Evolutionary conservation across 2,329 filamentous ascomycete species (phyloP), one percentile per base, ranked within the genome.

Genomic region (Trichophaea hybrida): DNA sequence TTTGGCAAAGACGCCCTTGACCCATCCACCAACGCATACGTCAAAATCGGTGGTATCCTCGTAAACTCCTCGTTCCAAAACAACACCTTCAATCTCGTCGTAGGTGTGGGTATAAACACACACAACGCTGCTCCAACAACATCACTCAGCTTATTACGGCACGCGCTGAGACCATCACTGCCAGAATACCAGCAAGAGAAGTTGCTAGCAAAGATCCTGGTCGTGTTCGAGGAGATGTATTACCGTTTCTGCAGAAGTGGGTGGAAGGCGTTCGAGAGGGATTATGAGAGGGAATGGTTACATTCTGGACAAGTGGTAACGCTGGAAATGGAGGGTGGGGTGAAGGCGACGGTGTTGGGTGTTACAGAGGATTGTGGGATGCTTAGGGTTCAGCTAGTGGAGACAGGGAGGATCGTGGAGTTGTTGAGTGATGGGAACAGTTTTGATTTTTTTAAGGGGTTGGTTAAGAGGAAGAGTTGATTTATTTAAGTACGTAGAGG

Each of bases 391-490:
- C 90, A 97, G 75, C 72, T 94, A 57, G 84, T 83, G 2, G 80
- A 77, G 1, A 95, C 87, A 0, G 90, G 91, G 0, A 86, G 80
- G 72, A 76, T 85, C 54, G 91, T 86, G 80, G 81, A 85, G 67
- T 73, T 98, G 73, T 90, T 96, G 75, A 96, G 89, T 71, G 93
- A 98, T 72, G 88, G 90, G 71, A 98, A 98, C 70, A 96, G 90
- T 72, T 98, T 98, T 75, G 93, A 98, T 73, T 98, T 95, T 72
- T 94, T 95, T 74, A 87, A 81, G 70, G 93, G 93, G 0, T 70
- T 98, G 68, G 75, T 98, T 17, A 88, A 82, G 75, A 80, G 84
- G 69, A 97, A 94, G 55, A 35, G 7, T 13, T 52, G 49, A 52
- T 43, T 12, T 43, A 12, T 43, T n/a, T n/a, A n/a, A n/a, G n/a